phyloP scores from a whole-genome alignment of 257 asterid species.

The Datura wrightii region DNA sequence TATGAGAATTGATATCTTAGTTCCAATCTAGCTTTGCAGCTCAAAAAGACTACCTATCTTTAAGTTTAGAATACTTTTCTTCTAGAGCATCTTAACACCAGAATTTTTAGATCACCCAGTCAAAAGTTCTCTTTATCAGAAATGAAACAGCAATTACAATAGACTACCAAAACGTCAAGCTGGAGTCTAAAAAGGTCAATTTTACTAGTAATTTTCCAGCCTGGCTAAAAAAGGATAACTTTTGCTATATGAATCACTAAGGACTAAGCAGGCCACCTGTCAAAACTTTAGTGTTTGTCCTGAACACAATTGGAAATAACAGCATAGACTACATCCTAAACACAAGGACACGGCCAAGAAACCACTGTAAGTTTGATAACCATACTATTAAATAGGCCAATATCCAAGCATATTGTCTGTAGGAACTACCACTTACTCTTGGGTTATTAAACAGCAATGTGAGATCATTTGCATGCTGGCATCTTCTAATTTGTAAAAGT shows the following conservation, averaged over 20 bases:
- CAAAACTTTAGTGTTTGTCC: conserved; percentile 19
- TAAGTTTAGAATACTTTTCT: conserved; percentile 18
- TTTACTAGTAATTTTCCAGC: not conserved
- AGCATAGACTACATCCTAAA: conserved; percentile 20
- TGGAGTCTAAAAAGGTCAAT: conserved; percentile 5
- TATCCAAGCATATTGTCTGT: conserved; percentile 27
- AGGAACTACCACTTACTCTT: conserved; percentile 55
- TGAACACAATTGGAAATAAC: not conserved
- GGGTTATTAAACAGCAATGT: conserved; percentile 62
- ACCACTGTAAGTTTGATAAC: not conserved
- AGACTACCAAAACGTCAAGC: conserved; percentile 14
- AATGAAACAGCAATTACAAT: not conserved
- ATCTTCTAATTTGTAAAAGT: conserved; percentile 38
- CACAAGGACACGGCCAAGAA: not conserved
- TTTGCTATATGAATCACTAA: conserved; percentile 5
- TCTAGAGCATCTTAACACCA: not conserved
- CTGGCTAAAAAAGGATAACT: not conserved
- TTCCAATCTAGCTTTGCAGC: conserved; percentile 18
- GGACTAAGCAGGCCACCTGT: conserved; percentile 24
- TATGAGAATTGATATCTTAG: not conserved
- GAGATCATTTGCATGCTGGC: conserved; percentile 38
- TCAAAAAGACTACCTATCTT: conserved; percentile 3
- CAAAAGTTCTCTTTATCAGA: conserved; percentile 8
- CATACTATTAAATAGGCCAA: not conserved
- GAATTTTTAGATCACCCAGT: conserved; percentile 15